Base-by-base conservation (phyloP, 2,329 filamentous ascomycete species). In the Lecanicillium sp. region DNA sequence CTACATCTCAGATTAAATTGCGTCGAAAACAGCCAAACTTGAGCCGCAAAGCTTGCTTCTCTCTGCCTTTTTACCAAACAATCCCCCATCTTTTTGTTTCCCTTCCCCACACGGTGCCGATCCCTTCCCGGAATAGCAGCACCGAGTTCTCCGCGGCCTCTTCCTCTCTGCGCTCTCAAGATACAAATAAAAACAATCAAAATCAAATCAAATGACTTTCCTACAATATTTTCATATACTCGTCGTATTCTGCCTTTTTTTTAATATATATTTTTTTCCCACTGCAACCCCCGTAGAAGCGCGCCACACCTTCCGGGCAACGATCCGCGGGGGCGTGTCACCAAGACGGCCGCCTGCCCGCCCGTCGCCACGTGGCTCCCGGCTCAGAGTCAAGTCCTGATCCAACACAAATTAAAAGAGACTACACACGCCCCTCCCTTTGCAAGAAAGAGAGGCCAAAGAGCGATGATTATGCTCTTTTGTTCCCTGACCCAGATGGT, bases 341-440 rank as follows among this genome's bases (percentile, higher is more conserved):
- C n/a, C n/a, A n/a, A n/a, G n/a, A n/a, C n/a, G n/a, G n/a, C n/a
- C n/a, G n/a, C n/a, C n/a, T n/a, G n/a, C n/a, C n/a, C n/a, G n/a
- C n/a, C n/a, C n/a, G n/a, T n/a, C n/a, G 44, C 40, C 47, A 49
- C 47, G 47, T 49, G 47, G 47, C 41, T 40, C 47, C n/a, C 20
- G 33, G 47, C 47, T 49, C 47, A 49, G 33, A 44, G 20, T 49
- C 47, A 39, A 49, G 47, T 44, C 35, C 41, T 29, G 41, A 43
- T 26, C 26, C 14, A n/a, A 27, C 23, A 27, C 33, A 29, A 29
- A 32, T 19, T 29, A 33, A 35, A 47, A 33, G 21, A 27, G 15
- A 11, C 20, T 29, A 27, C 32, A 49, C 46, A 49, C 46, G 24
- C 44, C 33, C 41, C 26, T 19, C 40, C 40, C 20, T 40, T 32